Evolutionary conservation across 2,329 filamentous ascomycete genomes (phyloP).

Genomic region (Ophiostoma tasmaniense): DNA sequence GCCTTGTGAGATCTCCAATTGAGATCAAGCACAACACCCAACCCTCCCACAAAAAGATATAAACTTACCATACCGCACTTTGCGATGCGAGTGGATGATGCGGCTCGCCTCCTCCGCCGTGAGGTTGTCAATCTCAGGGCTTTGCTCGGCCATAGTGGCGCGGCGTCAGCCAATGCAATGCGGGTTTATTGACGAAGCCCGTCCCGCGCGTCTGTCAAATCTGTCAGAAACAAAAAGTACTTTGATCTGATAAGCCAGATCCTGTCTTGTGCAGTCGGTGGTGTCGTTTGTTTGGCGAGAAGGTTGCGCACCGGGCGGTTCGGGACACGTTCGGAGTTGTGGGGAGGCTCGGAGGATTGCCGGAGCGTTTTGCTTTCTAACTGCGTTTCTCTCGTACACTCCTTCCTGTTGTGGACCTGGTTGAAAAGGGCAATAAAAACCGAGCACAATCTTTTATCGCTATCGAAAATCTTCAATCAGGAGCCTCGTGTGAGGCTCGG

Average conservation of each 20-base stretch:
- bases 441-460: not conserved
- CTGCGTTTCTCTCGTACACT: not conserved
- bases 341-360: conserved; percentile 1
- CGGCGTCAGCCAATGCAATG: not conserved
- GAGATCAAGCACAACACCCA: not conserved
- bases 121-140: conserved; percentile 46
- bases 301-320: not conserved
- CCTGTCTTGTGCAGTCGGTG: not conserved
- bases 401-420: not conserved
- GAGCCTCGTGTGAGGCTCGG: not conserved
- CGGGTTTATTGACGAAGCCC: not conserved
- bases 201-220: not conserved
- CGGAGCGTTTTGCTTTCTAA: not conserved
- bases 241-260: not conserved
- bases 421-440: not conserved
- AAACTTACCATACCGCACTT: conserved; percentile 57
- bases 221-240: not conserved
- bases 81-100: conserved; percentile 61
- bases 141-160: conserved; percentile 36
- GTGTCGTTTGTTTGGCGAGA: not conserved
- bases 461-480: not conserved
- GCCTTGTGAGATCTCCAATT: not conserved
- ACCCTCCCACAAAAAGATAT: not conserved
- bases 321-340: conserved; percentile 5
- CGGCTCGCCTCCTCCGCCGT: conserved; percentile 58